Evolutionary conservation across 1,284 basidiomycete genomes (phyloP), one percentile per base, ranked within the genome.

Genomic region (Sporisorium iseilematis-ciliati): DNA sequence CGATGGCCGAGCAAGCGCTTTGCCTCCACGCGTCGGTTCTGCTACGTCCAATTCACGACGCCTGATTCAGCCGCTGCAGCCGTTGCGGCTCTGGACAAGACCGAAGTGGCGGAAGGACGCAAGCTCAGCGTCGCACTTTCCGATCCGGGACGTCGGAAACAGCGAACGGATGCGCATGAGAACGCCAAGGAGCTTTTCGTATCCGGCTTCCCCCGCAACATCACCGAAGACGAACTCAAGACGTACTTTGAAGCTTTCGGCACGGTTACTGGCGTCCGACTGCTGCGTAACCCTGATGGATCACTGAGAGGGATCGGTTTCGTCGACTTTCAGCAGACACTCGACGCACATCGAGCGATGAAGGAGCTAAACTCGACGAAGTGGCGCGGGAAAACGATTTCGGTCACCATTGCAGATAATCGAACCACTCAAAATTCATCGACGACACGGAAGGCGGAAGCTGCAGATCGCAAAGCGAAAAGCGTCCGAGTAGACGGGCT

Each of bases 1-100:
- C 92, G 97, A 20, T 99, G 96, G 97, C 97, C 97, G 7, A 97
- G 94, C 86, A 95, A 95, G 84, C 95, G 96, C 83, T 96, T 94
- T 87, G 95, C 94, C 84, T 90, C 88, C 58, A 92, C 92, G 1
- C 88, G 97, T 26, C 89, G 97, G 14, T 99, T 99, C 86, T 96
- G 93, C 84, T 99, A 99, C 84, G 88, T 99, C 2, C 95, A 97
- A 75, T 97, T 90, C 84, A 91, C 91, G 0, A 91, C 90, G 23
- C 92, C 93, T 0, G 93, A 93, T 92, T 84, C 87, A 11, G 89
- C 91, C 1, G 95, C 96, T 0, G 88, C 93, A 82, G 88, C 88
- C 8, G 92, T 95, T 0, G 88, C 96, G 16, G 90, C 90, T 59
- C 87, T 97, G 33, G 90, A 98, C 83, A 90, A 91, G 3, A 89